These are phyloP conservation scores for Tetrahymena malaccensis DNA, from an alignment of 73 alveolate species.

Conservation along the genomic window DNA sequence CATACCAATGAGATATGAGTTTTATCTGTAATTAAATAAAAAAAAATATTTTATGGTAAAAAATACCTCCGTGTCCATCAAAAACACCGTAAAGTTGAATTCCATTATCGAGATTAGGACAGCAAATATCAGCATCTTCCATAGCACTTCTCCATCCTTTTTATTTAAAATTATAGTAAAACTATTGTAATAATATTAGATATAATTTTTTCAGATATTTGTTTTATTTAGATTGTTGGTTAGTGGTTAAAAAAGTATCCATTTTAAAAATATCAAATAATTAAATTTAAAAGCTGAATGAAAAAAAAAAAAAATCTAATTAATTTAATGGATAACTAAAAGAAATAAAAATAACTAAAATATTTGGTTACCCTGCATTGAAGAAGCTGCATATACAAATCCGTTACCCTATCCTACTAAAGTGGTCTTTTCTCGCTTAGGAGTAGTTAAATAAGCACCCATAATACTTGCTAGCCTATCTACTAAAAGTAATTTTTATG, in stretches of 20 bases:
- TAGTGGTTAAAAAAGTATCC: too few species aligned
- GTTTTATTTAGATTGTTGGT: too few species aligned
- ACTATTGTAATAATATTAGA: too few species aligned
- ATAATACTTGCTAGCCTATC: background rate
- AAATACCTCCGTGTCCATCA: constrained; percentile 87
- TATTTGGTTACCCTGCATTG: background rate
- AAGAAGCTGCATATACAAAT: background rate
- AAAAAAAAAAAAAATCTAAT: background rate
- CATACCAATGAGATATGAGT: too few species aligned
- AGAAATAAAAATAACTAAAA: background rate
- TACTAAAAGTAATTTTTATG: background rate
- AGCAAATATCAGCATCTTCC: constrained; percentile 60
- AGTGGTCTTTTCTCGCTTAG: background rate
- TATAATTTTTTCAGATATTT: too few species aligned
- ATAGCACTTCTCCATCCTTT: constrained; percentile 57
- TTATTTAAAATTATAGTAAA: background rate
- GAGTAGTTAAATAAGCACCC: background rate
- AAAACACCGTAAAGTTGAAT: constrained; percentile 67
- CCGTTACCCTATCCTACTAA: background rate
- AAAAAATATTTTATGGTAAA: background rate
- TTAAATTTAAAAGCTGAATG: background rate
- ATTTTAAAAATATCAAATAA: too few species aligned
- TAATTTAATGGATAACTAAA: background rate
- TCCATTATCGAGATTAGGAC: constrained; percentile 21
- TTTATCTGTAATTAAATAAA: background rate